Base-by-base conservation (phyloP, 2,329 filamentous ascomycete species). In the Penicillium occitanis region DNA sequence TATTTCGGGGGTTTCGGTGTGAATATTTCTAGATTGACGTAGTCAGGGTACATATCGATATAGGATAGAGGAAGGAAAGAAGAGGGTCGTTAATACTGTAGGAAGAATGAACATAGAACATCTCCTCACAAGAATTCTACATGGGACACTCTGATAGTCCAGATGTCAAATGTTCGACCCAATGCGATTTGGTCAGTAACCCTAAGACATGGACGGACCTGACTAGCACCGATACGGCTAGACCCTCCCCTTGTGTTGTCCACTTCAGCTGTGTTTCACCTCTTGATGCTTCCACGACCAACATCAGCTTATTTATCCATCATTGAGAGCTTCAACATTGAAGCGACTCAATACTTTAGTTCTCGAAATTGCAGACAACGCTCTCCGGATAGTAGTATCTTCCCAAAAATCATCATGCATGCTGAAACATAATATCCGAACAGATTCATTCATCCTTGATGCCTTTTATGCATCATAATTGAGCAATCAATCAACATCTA, bases 261-360 rank as follows among this genome's bases (percentile, higher is more conserved):
- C 17, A 57, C 51, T 57, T 57, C 53, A 57, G 53, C 53, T 57
- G 11, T 40, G 53, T 57, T 57, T 57, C 33, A 57, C 5, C 5
- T 57, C 17, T 40, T 40, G 11, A 40, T 7, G 19, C 11, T 8
- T 37, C 14, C 11, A 22, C 17, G 17, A 35, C n/a, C n/a, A 40
- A 14, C 33, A 17, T 57, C 53, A 5, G 10, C 13, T 19, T 11
- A 51, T 7, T 55, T 14, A 35, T 22, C 6, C 22, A 51, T 30
- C 44, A 11, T 3, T 48, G n/a, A 48, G 7, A 22, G 19, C 19
- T 13, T 22, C 28, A 55, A 35, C 35, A 7, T 17, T 13, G 22
- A 51, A 37, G 11, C 6, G 8, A 13, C 7, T 35, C 30, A 37
- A 25, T 22, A n/a, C 1, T 4, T 6, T 22, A 10, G 8, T 11